Evolutionary conservation across 495 filamentous ascomycete species (phyloP), one percentile per base, ranked within the genome.

Genomic region (Talaromyces nanjingensis): DNA sequence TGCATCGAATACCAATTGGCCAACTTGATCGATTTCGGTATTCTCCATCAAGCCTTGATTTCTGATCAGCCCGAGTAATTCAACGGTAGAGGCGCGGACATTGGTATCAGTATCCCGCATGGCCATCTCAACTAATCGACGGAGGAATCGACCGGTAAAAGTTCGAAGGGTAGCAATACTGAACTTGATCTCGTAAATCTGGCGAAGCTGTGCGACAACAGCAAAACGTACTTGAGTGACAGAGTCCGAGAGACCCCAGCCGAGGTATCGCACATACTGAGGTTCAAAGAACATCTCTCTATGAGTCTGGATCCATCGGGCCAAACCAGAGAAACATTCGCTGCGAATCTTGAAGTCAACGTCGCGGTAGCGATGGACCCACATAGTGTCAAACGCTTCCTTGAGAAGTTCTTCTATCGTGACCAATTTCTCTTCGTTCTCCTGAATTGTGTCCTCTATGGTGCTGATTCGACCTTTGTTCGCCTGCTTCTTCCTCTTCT

Each of bases 331-430:
- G 53, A 96, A 84, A 69, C 92, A 96, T 65, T 96, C 91, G 2
- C 86, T 83, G 39, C 94, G 85, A 60, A 98, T 96, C 65, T 80
- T 89, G 1, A 90, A 83, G 73, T 98, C 94, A 22, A 97, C 84
- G 66, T 98, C 94, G 37, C 94, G 91, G 72, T 97, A 98, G 27
- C 94, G 89, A 73, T 98, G 92, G 31, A 96, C 87, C 67, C 94
- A 98, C 29, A 97, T 86, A 9, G 90, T 88, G 63, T 96, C 89
- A 66, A 97, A 92, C 60, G 90, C 87, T 68, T 93, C 89, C 64
- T 87, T 87, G 54, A 97, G 84, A 60, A 85, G 81, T 1, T 78
- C 80, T 66, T 92, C 84, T 56, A 91, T 78, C 2, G 79, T 75
- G 33, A 88, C 76, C 18, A 87, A 81, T 65, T 85, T 87, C 61